Percentiles rank a stretch among this genome's conserved stretches.
Conservation (phyloP, 371 early-diverging fungal genomes). For the Coemansia sp. region DNA sequence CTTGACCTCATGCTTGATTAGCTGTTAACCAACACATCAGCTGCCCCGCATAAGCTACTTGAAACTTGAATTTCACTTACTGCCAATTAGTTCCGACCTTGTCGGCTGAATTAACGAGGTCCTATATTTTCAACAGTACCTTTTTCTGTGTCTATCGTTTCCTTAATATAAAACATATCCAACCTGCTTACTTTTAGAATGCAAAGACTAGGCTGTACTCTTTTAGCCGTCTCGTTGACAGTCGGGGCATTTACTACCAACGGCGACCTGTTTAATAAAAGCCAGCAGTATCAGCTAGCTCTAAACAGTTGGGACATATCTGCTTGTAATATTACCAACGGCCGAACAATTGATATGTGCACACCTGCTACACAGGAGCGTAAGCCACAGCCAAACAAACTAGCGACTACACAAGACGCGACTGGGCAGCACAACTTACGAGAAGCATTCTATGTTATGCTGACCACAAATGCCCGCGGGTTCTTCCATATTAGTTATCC, state of each 20-base stretch:
- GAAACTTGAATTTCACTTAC: background rate
- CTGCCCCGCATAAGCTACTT: background rate
- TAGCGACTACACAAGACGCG: no score
- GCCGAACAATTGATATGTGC: background rate
- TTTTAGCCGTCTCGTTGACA: background rate
- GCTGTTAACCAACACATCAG: no score
- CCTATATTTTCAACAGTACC: background rate
- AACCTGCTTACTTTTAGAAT: background rate
- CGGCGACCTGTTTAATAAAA: background rate
- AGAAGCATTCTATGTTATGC: slow-evolving; percentile 5
- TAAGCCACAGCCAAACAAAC: background rate
- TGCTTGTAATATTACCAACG: background rate
- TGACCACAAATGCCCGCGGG: slow-evolving; percentile 33
- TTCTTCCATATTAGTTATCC: slow-evolving; percentile 40
- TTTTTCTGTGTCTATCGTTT: background rate
- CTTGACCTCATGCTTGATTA: no score
- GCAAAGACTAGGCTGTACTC: background rate
- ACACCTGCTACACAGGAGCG: background rate
- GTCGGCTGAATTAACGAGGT: background rate
- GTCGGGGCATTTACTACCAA: background rate
- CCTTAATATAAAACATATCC: background rate
- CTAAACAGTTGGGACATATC: background rate
- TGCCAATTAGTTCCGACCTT: background rate
- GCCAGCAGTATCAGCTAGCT: background rate
- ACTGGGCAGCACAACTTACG: background rate